phyloP scores from a whole-genome alignment of 2,329 filamentous ascomycete genomes.

The Aspergillus sp. region DNA sequence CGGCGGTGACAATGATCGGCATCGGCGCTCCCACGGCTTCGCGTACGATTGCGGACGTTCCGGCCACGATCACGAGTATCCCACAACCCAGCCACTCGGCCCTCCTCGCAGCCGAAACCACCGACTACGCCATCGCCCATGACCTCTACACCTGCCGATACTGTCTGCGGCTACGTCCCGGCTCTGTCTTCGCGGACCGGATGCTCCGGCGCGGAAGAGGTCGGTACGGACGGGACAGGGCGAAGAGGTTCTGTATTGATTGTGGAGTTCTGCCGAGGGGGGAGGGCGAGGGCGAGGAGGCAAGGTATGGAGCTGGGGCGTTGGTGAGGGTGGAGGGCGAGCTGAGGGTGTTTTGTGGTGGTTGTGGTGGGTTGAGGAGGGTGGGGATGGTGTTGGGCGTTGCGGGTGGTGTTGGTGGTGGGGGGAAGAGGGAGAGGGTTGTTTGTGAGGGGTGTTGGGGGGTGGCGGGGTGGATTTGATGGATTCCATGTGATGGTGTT shows the following conservation, averaged over 20 bases:
- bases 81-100: conserved; percentile 23
- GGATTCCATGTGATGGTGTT: no score
- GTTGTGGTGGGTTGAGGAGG: conserved; percentile 21
- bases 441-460: background rate
- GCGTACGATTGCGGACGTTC: no score
- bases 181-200: conserved; percentile 26
- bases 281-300: conserved; percentile 12
- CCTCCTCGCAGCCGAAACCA: conserved; percentile 27
- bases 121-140: conserved; percentile 20
- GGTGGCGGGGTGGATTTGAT: background rate
- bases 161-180: conserved; percentile 30
- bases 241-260: conserved; percentile 31
- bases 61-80: no score
- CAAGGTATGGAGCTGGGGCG: conserved; percentile 30
- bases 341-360: conserved; percentile 27
- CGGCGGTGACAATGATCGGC: no score
- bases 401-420: background rate
- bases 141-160: conserved; percentile 31
- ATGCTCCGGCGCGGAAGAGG: conserved; percentile 28
- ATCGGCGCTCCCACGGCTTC: no score
- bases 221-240: conserved; percentile 20
- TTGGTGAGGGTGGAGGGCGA: conserved; percentile 22
- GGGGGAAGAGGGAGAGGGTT: background rate
- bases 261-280: conserved; percentile 26
- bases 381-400: background rate